Evolutionary conservation across 768 basidiomycete genomes (phyloP), one percentile per base, ranked within the genome.

Genomic region (Boletus pseudopeckii): DNA sequence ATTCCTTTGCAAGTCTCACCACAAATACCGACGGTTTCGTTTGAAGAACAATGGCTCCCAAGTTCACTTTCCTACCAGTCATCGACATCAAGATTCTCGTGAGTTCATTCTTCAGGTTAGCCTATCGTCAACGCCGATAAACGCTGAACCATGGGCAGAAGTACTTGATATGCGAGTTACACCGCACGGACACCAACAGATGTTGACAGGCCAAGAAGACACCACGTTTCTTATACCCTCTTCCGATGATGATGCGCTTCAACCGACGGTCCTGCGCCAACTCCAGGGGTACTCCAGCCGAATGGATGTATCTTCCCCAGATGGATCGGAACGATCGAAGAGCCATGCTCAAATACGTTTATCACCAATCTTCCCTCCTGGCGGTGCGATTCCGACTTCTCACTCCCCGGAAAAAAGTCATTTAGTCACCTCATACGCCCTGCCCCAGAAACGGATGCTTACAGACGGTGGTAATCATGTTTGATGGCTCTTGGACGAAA

Each of bases 81-180:
- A 45, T n/a, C 39, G 18, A 20, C 20, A 26, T n/a, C 56, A 36
- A 42, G 49, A 55, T 53, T 65, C 63, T 6, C 42, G 33, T 15
- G 39, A 54, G 28, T 26, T 22, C 30, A 53, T 45, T 45, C 57
- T 69, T 20, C 63, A 67, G 36, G 71, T 69, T 59, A 68, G 11
- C 33, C 18, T n/a, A 20, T 33, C 18, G 39, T 37, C 39, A 7
- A 28, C 17, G 24, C 41, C 54, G 2, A 26, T 30, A 9, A 13
- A 40, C 5, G 30, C 40, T 24, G 54, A 40, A 41, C 10, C 24
- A 33, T 4, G 17, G 30, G 4, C 38, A 7, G 55, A 43, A 20
- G 44, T 4, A 40, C 36, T 14, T 14, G 41, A 42, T 39, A 42
- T 7, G 34, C 32, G 52, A 40, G 15, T 8, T 14, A 22, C 33